phyloP scores from a whole-genome alignment of 345 rosid species.

The Gossypium raimondii region DNA sequence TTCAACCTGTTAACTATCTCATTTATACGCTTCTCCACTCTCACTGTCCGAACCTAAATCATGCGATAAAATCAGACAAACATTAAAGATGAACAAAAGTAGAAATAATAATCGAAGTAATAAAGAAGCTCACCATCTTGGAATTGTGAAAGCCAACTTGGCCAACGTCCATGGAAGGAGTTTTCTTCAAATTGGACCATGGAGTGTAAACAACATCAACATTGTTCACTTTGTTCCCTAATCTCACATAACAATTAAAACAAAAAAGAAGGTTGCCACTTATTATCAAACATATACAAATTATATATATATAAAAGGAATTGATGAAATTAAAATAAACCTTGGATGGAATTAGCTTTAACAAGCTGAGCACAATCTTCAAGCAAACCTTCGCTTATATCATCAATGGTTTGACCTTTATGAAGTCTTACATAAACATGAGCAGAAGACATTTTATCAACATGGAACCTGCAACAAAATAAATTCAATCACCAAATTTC shows the following conservation, averaged over 20 bases:
- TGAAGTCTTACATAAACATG: conserved; percentile 92
- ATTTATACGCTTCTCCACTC: conserved; percentile 90
- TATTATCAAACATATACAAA: background rate
- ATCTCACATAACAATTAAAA: conserved; percentile 7
- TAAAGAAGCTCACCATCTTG: conserved; percentile 56
- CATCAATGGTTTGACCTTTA: conserved; percentile 79
- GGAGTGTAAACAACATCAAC: conserved; percentile 96
- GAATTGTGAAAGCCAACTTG: conserved; percentile 94
- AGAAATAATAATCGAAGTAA: background rate
- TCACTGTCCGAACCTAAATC: conserved; percentile 73
- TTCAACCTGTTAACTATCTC: conserved; percentile 90
- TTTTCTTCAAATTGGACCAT: conserved; percentile 92
- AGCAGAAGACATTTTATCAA: conserved; percentile 97
- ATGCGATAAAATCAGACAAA: conserved; percentile 20
- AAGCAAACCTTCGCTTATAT: conserved; percentile 71
- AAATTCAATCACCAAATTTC: background rate
- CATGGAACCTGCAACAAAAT: conserved; percentile 74
- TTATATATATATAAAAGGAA: too few species aligned
- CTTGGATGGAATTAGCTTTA: conserved; percentile 98
- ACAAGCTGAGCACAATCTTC: conserved; percentile 99
- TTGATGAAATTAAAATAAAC: conserved; percentile 17
- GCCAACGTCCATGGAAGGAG: conserved; percentile 97
- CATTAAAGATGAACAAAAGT: background rate
- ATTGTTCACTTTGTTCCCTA: conserved; percentile 94
- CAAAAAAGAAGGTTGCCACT: background rate